Evolutionary conservation across 2,329 filamentous ascomycete species (phyloP), one percentile per base, ranked within the genome.

Genomic region (Byssoonygena ceratinophila): DNA sequence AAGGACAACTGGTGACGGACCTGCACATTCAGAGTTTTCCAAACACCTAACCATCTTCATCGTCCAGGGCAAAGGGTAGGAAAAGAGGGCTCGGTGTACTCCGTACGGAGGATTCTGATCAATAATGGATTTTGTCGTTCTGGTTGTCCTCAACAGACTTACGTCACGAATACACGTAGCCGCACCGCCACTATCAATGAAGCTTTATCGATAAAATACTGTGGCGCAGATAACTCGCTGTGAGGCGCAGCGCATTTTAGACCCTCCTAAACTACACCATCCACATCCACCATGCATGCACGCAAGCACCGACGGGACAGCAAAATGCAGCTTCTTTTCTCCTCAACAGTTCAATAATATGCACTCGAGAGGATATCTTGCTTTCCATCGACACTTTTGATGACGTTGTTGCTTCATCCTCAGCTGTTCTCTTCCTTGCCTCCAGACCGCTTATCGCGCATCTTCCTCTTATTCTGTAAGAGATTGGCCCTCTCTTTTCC

Each of bases 141-240:
- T n/a, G n/a, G n/a, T n/a, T n/a, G n/a, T n/a, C n/a, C n/a, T n/a
- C n/a, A n/a, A n/a, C n/a, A n/a, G n/a, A n/a, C n/a, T n/a, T n/a
- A n/a, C n/a, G n/a, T n/a, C n/a, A n/a, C n/a, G n/a, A n/a, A n/a
- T n/a, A n/a, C n/a, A n/a, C n/a, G n/a, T n/a, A n/a, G 27, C 2
- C 18, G 34, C 34, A 37, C 34, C 34, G 34, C 34, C 34, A 37
- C 34, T 37, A 18, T 37, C 9, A 9, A 16, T 12, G 7, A 3
- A 9, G 32, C 32, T 20, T 49, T 40, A 49, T 49, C 46, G 34
- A 49, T 49, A 40, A 40, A n/a, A 20, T 23, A 7, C 11, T 25
- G 46, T 49, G 46, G 46, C 46, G 40, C 46, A 31, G 34, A n/a
- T 5, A 36, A n/a, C n/a, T n/a, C n/a, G n/a, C n/a, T n/a, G n/a